Evolutionary conservation across 441 rosid genomes (phyloP).

Genomic region (Codiaeum variegatum): DNA sequence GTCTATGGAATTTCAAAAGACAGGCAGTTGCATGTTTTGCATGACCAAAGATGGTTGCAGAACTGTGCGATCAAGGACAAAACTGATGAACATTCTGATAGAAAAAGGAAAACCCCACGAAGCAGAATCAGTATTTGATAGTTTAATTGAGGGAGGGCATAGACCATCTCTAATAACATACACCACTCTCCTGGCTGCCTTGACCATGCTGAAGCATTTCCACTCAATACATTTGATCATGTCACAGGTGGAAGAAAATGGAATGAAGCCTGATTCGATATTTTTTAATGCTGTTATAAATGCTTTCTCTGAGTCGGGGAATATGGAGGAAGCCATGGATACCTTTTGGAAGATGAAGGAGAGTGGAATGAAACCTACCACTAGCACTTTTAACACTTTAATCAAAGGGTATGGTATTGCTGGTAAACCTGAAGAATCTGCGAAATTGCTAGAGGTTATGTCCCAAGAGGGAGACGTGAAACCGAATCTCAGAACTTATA

Average conservation of each 20-base stretch:
- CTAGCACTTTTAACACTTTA: conserved; percentile 80
- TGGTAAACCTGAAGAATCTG: conserved; percentile 72
- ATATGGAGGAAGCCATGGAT: conserved; percentile 73
- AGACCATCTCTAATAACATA: conserved; percentile 76
- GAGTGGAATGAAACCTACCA: conserved; percentile 67
- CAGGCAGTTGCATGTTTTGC: conserved; percentile 18
- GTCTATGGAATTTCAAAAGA: conserved; percentile 22
- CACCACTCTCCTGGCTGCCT: conserved; percentile 73
- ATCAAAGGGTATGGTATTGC: conserved; percentile 79
- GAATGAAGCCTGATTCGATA: conserved; percentile 74
- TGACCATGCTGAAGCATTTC: conserved; percentile 60
- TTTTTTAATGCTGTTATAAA: conserved; percentile 88
- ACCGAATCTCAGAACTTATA: conserved; percentile 76
- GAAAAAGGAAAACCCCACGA: conserved; percentile 74
- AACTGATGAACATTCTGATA: conserved; percentile 68
- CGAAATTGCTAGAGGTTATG: conserved; percentile 61
- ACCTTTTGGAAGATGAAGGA: conserved; percentile 73
- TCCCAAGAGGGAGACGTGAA: conserved; percentile 44
- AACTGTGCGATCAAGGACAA: conserved; percentile 74
- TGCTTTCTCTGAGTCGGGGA: conserved; percentile 77
- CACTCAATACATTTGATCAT: conserved; percentile 54
- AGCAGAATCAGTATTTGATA: conserved; percentile 56
- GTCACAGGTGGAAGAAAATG: conserved; percentile 64
- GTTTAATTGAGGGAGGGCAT: conserved; percentile 74
- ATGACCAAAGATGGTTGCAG: conserved; percentile 37